Evolutionary conservation across 768 basidiomycete species (phyloP), one percentile per base, ranked within the genome.

Genomic region (Russula olivacea): DNA sequence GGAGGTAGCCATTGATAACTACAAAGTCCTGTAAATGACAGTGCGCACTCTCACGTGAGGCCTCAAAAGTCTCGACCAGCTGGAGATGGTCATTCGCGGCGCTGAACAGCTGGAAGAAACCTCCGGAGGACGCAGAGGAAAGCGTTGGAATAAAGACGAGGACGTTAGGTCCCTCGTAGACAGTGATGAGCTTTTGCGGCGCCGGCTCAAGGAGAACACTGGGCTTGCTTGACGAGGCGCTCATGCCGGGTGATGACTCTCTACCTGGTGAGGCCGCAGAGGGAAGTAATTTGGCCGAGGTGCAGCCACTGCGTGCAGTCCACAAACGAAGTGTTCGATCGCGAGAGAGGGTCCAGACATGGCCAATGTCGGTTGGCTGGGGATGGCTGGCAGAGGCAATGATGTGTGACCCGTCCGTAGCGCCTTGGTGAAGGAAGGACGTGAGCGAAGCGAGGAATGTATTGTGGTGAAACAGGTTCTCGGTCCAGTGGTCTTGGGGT

Each of bases 251-350:
- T 3, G 76, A 72, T 17, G 68, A 63, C 63, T 73, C 74, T 65
- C 74, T 73, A 61, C 61, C 68, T 40, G 65, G 51, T 0, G 74
- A 72, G n/a, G 71, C 65, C 28, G 71, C 61, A 34, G 71, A 70
- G 12, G 82, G 77, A 49, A 89, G 74, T 12, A 76, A 73, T 70
- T 81, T 86, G 36, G 83, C 82, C 34, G 85, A 81, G n/a, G 87
- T 80, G 70, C 90, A 88, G 49, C 86, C 86, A 59, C 83, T 78
- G 72, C 87, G 83, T 32, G 86, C 80, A 66, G 89, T 88, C 94
- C 94, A 98, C 48, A 90, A 77, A 43, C 93, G 82, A 47, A 98
- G 78, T 38, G 86, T 87, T 59, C 89, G 82, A 76, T 97, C 93
- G 59, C 93, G 81, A 10, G 94, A 93, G 47, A 98, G 80, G 1